Base-by-base conservation (phyloP, 2,329 filamentous ascomycete species). In the Tolypocladium inflatum region DNA sequence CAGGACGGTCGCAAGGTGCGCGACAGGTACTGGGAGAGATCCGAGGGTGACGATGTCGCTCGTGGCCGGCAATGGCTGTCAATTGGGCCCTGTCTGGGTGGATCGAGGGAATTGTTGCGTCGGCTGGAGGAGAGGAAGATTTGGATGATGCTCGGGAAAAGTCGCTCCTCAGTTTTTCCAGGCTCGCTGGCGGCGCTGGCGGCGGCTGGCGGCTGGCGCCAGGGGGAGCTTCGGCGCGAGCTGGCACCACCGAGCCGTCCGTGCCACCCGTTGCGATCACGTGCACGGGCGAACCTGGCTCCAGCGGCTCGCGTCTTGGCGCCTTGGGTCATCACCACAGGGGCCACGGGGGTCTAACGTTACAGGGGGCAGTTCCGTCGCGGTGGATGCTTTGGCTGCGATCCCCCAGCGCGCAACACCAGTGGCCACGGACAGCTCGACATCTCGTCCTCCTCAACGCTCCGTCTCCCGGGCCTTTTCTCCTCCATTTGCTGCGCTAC, bases 141-240 rank as follows among this genome's bases (percentile, higher is more conserved):
- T 74, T 75, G 68, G 68, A 68, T 71, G 58, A 68, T 66, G 66
- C 62, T 76, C 74, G 74, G 75, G 74, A 76, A 76, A 77, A 76
- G 71, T 77, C 74, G 75, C 73, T 50, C 58, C 41, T 57, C 51
- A 74, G 50, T 72, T 75, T 76, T 74, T 74, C 71, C 70, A 67
- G 33, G 35, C 26, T 56, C 17, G n/a, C 39, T 38, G 54, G 55
- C 33, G 41, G 55, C 42, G 54, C 54, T 37, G 54, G 30, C 30
- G 45, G 45, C 45, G 48, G 19, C 23, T 48, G 45, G 15, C 23
- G 45, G 45, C 48, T 52, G 54, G 41, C 30, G 30, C 39, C 39
- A 45, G 54, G 54, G 54, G 54, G 33, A 30, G 70, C 70, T 73
- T 57, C 38, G 69, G 69, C 71, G 60, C 68, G 61, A 65, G 63